A percentile compares a stretch with the other conserved stretches of the same genome.
Conservation (phyloP, 2,329 filamentous ascomycete species). For the Aspergillus sp. region DNA sequence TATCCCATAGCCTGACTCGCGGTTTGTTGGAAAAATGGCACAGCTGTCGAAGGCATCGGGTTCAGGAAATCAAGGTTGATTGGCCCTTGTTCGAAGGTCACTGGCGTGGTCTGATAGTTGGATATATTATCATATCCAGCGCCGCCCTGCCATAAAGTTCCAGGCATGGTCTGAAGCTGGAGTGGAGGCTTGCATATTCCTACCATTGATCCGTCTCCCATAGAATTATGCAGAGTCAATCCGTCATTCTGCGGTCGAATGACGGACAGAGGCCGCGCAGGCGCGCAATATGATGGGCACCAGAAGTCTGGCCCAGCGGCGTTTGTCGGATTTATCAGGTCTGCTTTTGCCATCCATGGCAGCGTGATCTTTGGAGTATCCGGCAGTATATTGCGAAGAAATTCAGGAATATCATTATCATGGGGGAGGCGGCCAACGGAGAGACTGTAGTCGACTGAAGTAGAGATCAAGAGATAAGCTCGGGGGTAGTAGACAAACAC, state of each 20-base stretch:
- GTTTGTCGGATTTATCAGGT: neutral
- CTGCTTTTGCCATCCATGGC: neutral
- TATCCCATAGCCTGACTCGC: neutral
- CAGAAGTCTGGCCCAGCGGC: neutral
- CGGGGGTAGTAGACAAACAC: slow-evolving; percentile 5
- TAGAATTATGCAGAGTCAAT: neutral
- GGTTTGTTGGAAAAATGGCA: neutral
- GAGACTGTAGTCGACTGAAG: slow-evolving; percentile 7
- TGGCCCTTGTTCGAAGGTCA: neutral
- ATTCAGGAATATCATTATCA: slow-evolving; percentile 2
- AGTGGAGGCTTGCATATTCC: neutral
- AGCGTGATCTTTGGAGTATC: slow-evolving; percentile 1
- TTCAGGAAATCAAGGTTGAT: neutral
- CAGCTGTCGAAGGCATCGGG: neutral
- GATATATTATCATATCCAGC: neutral
- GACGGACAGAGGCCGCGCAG: neutral
- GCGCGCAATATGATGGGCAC: neutral
- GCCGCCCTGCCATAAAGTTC: neutral
- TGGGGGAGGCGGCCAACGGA: slow-evolving; percentile 5
- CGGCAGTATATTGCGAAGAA: neutral
- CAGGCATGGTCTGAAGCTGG: neutral
- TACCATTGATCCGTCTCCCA: neutral
- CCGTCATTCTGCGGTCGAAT: neutral
- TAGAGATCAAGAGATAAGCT: slow-evolving; percentile 4
- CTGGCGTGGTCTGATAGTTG: neutral